A percentile compares a stretch with the other conserved stretches of the same genome.
Evolutionary conservation across 1,139 yeast species (phyloP).

Genomic region (Fermentozyma sake): DNA sequence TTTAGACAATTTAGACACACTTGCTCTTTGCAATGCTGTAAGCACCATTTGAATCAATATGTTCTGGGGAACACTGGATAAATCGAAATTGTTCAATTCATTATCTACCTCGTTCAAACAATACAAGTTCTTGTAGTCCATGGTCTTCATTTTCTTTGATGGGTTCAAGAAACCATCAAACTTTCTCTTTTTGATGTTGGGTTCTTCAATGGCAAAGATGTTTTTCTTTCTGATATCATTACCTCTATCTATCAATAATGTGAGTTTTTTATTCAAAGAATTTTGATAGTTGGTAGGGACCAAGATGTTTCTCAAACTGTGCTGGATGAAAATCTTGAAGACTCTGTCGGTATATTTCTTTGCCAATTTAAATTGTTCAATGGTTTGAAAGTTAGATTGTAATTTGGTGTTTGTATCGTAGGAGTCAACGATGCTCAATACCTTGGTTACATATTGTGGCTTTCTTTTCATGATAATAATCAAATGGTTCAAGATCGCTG

Average conservation of each 20-base stretch:
- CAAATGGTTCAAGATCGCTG: conserved; percentile 52
- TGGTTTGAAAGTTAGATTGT: conserved; percentile 43
- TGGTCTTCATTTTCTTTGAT: conserved; percentile 24
- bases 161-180: conserved; percentile 29
- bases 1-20: conserved; percentile 51
- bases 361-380: conserved; percentile 40
- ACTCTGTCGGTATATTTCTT: conserved; percentile 40
- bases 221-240: conserved; percentile 41
- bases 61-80: conserved; percentile 61
- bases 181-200: conserved; percentile 32
- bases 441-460: conserved; percentile 47
- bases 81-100: conserved; percentile 62
- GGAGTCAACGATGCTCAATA: conserved; percentile 29
- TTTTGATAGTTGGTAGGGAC: conserved; percentile 29
- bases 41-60: conserved; percentile 63
- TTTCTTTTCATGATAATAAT: conserved; percentile 53
- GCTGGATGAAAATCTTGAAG: conserved; percentile 33
- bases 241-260: conserved; percentile 32
- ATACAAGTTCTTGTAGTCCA: conserved; percentile 44
- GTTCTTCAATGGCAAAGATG: conserved; percentile 28
- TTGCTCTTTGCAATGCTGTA: conserved; percentile 55
- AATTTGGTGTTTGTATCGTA: conserved; percentile 35
- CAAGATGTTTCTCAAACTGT: conserved; percentile 31
- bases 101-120: conserved; percentile 60
- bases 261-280: conserved; percentile 25